Evolutionary conservation across 345 rosid genomes (phyloP), one percentile per base, ranked within the genome.

Genomic region (Gossypioides kirkii): DNA sequence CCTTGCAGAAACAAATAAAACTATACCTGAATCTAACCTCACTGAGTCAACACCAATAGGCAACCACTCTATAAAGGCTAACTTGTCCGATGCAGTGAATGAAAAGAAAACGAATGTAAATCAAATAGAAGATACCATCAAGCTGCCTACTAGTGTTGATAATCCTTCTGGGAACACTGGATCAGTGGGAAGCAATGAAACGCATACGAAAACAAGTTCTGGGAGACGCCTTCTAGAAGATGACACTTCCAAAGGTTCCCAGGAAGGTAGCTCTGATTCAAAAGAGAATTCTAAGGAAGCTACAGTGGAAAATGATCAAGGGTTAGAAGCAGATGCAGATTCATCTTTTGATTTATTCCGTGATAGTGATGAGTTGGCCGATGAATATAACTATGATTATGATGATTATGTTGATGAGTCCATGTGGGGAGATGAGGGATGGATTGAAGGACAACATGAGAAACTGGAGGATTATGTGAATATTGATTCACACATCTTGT

Each of bases 341-440:
- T 76, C 87, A 68, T 90, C 98, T 47, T 96, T 96, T 83, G 98
- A 93, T 68, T 81, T 93, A 75, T 86, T 93, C 77, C 97, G 97
- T 76, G 98, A 90, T 64, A 84, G 64, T 79, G 95, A 96, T 58
- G 99, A 96, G 83, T 87, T 93, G 76, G 91, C 84, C 62, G 98
- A 93, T 79, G 99, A 96, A 78, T 89, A 96, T 74, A 82, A 69
- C 72, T 93, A 93, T 78, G 98, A 96, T 80, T 93, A 96, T 82
- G 97, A 96, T 79, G 99, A 95, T 80, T 86, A 90, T 82, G 94
- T 90, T 71, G 88, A 93, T 76, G 98, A 91, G 71, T 62, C 82
- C 73, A 81, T 87, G 97, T 93, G 99, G 99, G 97, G 97, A 68
- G 98, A 90, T 75, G 99, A 93, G 84, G 97, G 91, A 76, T 96